A percentile compares a stretch with the other conserved stretches of the same genome.
Conservation (phyloP, 257 asterid genomes). For the Solanum chmielewskii region DNA sequence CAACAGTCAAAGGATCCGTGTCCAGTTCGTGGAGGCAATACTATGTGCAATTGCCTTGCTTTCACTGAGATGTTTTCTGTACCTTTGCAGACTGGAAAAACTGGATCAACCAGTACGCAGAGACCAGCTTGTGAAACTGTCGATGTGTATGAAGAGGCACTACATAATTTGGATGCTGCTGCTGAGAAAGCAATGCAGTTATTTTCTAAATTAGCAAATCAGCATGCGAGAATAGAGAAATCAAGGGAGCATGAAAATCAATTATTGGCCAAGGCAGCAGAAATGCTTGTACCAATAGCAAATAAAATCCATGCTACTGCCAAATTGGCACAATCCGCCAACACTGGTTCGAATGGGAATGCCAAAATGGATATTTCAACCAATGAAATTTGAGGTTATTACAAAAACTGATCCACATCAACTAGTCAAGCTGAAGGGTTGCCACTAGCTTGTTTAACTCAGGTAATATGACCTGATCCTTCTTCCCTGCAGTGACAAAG, state of each 20-base stretch:
- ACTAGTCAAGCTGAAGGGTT: background rate
- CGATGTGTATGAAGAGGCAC: conserved; percentile 32
- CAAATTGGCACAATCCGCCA: conserved; percentile 19
- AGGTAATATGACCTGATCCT: background rate
- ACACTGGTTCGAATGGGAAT: background rate
- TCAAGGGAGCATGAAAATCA: conserved; percentile 9
- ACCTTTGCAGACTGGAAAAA: conserved; percentile 1
- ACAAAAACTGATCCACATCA: background rate
- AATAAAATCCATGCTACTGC: conserved; percentile 28
- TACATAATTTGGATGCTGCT: conserved; percentile 39
- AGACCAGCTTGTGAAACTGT: conserved; percentile 1
- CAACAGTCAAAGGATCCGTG: background rate
- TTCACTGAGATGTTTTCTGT: background rate
- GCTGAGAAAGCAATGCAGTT: conserved; percentile 36
- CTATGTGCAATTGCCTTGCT: background rate
- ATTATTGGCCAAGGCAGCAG: conserved; percentile 18
- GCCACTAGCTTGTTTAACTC: background rate
- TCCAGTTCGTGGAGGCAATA: background rate
- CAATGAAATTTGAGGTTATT: background rate
- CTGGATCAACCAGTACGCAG: background rate
- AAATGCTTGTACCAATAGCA: conserved; percentile 26
- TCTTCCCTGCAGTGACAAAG: background rate
- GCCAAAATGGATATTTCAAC: conserved; percentile 3
- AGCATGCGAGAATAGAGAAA: conserved; percentile 8
- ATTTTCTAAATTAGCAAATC: conserved; percentile 22